phyloP scores from a whole-genome alignment of 345 rosid species.

The Mangifera indica region DNA sequence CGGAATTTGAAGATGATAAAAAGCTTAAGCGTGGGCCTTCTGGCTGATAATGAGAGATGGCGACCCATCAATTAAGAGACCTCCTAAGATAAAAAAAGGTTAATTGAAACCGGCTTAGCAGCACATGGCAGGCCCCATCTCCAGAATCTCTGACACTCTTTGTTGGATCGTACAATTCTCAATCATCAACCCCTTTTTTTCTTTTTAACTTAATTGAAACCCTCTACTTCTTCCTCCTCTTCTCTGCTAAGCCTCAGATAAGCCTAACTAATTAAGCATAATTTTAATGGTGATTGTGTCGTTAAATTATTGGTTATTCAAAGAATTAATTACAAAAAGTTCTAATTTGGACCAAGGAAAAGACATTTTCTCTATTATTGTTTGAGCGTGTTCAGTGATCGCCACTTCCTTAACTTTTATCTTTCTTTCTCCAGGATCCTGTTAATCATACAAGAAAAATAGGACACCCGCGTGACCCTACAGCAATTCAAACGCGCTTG shows the following conservation, averaged over 20 bases:
- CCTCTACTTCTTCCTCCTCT: no score
- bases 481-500: background rate
- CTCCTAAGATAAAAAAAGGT: slow-evolving; percentile 21
- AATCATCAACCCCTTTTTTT: no score
- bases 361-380: background rate
- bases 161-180: slow-evolving; percentile 11
- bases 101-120: slow-evolving; percentile 22
- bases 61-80: slow-evolving; percentile 33
- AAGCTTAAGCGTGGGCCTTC: no score
- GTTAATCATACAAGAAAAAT: background rate
- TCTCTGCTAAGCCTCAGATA: no score
- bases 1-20: slow-evolving; percentile 10
- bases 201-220: no score
- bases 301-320: no score
- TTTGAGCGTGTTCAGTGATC: background rate
- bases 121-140: slow-evolving; percentile 41
- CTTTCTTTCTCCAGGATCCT: background rate
- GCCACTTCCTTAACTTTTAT: background rate
- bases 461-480: background rate
- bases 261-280: no score
- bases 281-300: no score
- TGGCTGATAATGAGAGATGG: slow-evolving; percentile 31
- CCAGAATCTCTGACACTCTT: slow-evolving; percentile 23
- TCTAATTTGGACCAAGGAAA: slow-evolving; percentile 8
- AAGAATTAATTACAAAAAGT: no score